These are phyloP conservation scores for Aphanomyces cochlioides DNA, from an alignment of 352 stramenopile species.

Conservation along the genomic window DNA sequence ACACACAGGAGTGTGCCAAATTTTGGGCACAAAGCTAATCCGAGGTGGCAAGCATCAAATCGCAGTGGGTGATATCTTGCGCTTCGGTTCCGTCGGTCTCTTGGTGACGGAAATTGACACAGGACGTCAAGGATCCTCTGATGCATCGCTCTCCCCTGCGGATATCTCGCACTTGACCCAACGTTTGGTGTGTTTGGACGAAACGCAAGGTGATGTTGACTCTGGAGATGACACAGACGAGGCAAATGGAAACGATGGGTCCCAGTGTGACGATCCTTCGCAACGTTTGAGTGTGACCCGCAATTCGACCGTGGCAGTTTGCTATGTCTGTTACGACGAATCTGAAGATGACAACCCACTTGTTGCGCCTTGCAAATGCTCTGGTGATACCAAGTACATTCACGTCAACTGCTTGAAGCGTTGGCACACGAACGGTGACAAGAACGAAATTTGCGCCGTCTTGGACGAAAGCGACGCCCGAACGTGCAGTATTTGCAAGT, in stretches of 20 bases:
- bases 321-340: conserved; percentile 87
- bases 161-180: conserved; percentile 81
- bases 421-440: conserved; percentile 90
- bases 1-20: conserved; percentile 83
- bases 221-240: conserved; percentile 83
- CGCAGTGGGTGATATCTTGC: conserved; percentile 80
- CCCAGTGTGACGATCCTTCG: conserved; percentile 80
- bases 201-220: conserved; percentile 70
- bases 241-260: conserved; percentile 66
- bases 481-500: conserved; percentile 84
- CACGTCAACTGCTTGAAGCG: conserved; percentile 94
- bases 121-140: conserved; percentile 55
- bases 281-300: conserved; percentile 61
- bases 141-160: conserved; percentile 62
- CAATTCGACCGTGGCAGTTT: conserved; percentile 76
- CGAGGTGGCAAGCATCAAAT: conserved; percentile 78
- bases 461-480: conserved; percentile 78
- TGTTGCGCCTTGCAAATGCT: conserved; percentile 93
- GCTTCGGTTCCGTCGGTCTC: conserved; percentile 75
- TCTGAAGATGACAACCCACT: conserved; percentile 86
- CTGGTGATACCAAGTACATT: conserved; percentile 94
- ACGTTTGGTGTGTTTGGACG: conserved; percentile 76
- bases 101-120: conserved; percentile 84
- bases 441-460: conserved; percentile 86
- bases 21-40: conserved; percentile 82